Base-by-base conservation (phyloP, 306 rosid genomes). In the Ammopiptanthus mongolicus region DNA sequence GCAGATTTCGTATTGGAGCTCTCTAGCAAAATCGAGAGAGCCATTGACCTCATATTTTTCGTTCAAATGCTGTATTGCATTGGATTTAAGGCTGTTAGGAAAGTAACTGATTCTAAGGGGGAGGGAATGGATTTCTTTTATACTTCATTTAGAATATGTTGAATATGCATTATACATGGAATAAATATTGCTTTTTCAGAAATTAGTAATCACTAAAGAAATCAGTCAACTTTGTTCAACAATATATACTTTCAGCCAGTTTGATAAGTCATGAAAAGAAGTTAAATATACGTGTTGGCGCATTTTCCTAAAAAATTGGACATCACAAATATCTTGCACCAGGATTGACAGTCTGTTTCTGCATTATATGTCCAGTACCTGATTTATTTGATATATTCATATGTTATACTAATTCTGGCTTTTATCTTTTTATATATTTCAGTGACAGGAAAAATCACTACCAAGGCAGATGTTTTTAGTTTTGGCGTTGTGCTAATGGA, bases 361-460 rank as follows among this genome's bases (percentile, higher is more conserved):
- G 47, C 63, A 52, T 29, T 50, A 29, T 48, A 19, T 4, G 44
- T 14, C 41, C 28, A 25, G 1, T 25, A 25, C 60, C 48, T 22
- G 39, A 70, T 50, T 44, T 76, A 41, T 58, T 22, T 41, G 53
- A 51, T 52, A 57, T 37, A 19, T 6, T 19, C 14, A 41, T 46
- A 28, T 58, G 8, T 42, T 75, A 29, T 29, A 58, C 87, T 86
- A 71, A 89, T 41, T 44, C 65, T 19, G 12, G 42, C 12, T 29
- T 65, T 52, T 36, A 33, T 68, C n/a, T 65, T 63, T 67, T 60
- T 29, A 36, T 59, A 7, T 34, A 70, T 79, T 76, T 72, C 84
- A 92, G 97, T 92, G 87, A 92, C 96, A 0, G 97, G 97, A 62
- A 92, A 92, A 84, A 84, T 92, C 82, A 92, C 96, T 19, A 92